Conservation (phyloP, 1,139 yeast species). For the Hyphopichia fennica region DNA sequence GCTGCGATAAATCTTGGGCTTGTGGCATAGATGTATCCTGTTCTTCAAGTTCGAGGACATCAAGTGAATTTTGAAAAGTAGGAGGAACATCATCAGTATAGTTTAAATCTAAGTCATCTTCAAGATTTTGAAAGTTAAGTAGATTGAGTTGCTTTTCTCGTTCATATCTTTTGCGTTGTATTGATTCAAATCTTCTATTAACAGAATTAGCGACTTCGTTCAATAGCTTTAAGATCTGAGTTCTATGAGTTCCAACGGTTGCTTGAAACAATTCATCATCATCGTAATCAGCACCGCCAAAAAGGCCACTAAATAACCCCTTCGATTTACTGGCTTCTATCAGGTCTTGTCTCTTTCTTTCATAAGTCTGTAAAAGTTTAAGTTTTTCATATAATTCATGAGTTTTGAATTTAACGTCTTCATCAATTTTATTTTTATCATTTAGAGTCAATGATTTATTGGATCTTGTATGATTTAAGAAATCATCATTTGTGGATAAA, state of each 20-base stretch:
- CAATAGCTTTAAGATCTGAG: conserved; percentile 40
- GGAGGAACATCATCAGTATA: conserved; percentile 8
- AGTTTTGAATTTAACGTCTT: conserved; percentile 51
- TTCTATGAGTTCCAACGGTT: conserved; percentile 32
- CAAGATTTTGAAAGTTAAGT: conserved; percentile 44
- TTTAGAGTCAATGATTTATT: conserved; percentile 30
- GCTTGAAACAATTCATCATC: conserved; percentile 26
- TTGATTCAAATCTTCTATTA: conserved; percentile 34
- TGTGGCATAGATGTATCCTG: conserved; percentile 7
- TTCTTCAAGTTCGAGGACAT: conserved; percentile 5
- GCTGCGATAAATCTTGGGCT: conserved; percentile 39
- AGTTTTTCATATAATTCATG: conserved; percentile 53
- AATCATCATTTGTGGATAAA: conserved; percentile 36
- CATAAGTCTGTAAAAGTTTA: conserved; percentile 51
- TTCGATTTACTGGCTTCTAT: conserved; percentile 13
- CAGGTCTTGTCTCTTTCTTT: conserved; percentile 38
- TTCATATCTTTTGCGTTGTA: conserved; percentile 42
- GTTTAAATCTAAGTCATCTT: conserved; percentile 26
- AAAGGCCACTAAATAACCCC: conserved; percentile 25
- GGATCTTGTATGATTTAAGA: conserved; percentile 7
- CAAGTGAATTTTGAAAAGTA: neutral
- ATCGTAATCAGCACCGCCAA: conserved; percentile 32
- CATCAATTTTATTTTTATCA: conserved; percentile 57
- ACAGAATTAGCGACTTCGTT: conserved; percentile 34
- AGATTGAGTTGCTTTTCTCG: conserved; percentile 43